These are phyloP conservation scores for Aspergillus incahuasiensis DNA, from an alignment of 495 filamentous ascomycete genomes.

Conservation along the genomic window DNA sequence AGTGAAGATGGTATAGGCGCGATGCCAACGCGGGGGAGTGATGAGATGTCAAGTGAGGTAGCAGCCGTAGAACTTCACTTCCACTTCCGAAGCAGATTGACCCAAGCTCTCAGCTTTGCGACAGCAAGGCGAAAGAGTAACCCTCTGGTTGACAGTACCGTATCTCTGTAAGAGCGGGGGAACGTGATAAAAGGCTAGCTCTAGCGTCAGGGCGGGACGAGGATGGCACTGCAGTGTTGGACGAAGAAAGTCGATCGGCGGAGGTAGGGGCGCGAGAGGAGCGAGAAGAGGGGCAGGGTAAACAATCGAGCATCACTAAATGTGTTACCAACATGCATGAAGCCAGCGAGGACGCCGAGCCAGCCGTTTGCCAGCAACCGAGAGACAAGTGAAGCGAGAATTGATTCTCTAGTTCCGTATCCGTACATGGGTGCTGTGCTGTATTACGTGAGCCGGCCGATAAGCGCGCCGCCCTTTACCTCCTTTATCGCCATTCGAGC, in stretches of 20 bases:
- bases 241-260: not conserved
- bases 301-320: not conserved
- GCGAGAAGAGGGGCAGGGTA: not conserved
- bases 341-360: not conserved
- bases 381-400: not conserved
- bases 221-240: not conserved
- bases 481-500: slow-evolving; percentile 11
- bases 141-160: not conserved
- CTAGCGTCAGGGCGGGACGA: not conserved
- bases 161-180: not conserved
- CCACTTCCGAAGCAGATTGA: not conserved
- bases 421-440: no score
- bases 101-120: not conserved
- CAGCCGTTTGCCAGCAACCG: not conserved
- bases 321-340: slow-evolving; percentile 9
- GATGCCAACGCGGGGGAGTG: not conserved
- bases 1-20: not conserved
- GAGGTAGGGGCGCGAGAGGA: not conserved
- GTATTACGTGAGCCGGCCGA: slow-evolving; percentile 13
- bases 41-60: not conserved
- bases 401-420: no score
- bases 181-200: not conserved
- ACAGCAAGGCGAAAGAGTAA: not conserved
- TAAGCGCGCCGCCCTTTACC: no score
- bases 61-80: not conserved